Percentiles rank a stretch among this genome's conserved stretches.
Evolutionary conservation across 257 asterid species (phyloP).

Genomic region (Solanum peruvianum): DNA sequence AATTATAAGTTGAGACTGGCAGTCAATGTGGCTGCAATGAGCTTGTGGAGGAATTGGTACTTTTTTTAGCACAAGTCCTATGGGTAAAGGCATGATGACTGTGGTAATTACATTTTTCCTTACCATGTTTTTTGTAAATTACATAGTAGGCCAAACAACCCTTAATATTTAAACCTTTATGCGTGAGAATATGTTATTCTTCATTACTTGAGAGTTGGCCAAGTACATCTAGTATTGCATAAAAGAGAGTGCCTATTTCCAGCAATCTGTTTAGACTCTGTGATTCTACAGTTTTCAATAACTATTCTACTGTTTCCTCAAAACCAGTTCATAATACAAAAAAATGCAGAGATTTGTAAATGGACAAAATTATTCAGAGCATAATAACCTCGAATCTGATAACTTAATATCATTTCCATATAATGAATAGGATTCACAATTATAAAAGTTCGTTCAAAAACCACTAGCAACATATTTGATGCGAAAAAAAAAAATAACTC

Average conservation of each 20-base stretch:
- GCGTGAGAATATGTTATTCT: not conserved
- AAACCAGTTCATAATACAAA: not conserved
- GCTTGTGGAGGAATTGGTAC: no score
- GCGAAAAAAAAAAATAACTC: not conserved
- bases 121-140: no score
- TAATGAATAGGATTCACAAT: not conserved
- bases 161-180: not conserved
- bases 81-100: no score
- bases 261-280: not conserved
- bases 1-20: no score
- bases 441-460: not conserved
- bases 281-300: not conserved
- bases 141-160: not conserved
- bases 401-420: not conserved
- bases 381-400: not conserved
- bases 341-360: not conserved
- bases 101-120: no score
- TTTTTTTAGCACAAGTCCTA: no score
- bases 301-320: not conserved
- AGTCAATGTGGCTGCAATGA: no score
- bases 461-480: not conserved
- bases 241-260: not conserved
- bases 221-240: not conserved
- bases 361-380: not conserved
- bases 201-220: not conserved